These are phyloP conservation scores for Fermentozyma sake DNA, from an alignment of 1,139 yeast genomes.

Conservation along the genomic window DNA sequence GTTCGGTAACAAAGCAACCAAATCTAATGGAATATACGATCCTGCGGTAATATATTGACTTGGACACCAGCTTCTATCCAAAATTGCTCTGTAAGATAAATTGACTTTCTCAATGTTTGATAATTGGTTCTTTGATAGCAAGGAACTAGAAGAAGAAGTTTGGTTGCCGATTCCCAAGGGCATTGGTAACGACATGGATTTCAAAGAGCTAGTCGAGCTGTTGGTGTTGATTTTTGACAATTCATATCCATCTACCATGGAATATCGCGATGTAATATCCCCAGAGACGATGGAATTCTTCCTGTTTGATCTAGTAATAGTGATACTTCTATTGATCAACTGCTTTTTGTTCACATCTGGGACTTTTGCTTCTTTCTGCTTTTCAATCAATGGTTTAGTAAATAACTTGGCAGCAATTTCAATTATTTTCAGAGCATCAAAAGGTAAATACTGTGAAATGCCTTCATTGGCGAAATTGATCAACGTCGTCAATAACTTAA, in stretches of 20 bases:
- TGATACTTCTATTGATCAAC: conserved; percentile 44
- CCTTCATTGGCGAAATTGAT: conserved; percentile 78
- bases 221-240: conserved; percentile 44
- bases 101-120: conserved; percentile 42
- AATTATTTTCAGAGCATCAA: conserved; percentile 57
- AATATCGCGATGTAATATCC: conserved; percentile 29
- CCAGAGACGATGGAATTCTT: conserved; percentile 16
- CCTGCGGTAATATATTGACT: conserved; percentile 23
- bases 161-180: conserved; percentile 43
- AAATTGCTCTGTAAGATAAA: conserved; percentile 46
- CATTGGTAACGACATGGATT: conserved; percentile 37
- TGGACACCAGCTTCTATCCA: conserved; percentile 48
- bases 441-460: conserved; percentile 50
- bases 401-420: conserved; percentile 59
- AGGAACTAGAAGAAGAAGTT: conserved; percentile 33
- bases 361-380: conserved; percentile 5
- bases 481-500: conserved; percentile 58
- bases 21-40: conserved; percentile 25
- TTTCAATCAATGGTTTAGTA: conserved; percentile 31
- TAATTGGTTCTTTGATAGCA: conserved; percentile 36
- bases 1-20: conserved; percentile 25
- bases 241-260: conserved; percentile 51
- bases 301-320: conserved; percentile 25
- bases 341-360: conserved; percentile 18
- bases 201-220: conserved; percentile 34